Conservation (phyloP, 805 yeast genomes). For the Danielia reshetovae region DNA sequence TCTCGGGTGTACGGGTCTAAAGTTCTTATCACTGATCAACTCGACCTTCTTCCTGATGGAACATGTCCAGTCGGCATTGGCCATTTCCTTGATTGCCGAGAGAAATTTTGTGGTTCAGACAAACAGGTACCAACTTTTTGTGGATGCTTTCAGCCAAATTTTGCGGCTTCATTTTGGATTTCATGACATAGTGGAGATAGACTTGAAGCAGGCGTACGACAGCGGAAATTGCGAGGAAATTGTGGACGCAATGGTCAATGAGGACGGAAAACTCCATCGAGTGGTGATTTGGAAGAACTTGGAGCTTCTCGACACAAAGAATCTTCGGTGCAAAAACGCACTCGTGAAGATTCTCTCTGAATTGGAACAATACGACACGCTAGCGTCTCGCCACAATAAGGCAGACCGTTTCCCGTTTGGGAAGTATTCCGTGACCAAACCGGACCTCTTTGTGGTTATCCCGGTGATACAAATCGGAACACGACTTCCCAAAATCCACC, state of each 20-base stretch:
- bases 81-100: slow-evolving; percentile 11
- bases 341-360: slow-evolving; percentile 10
- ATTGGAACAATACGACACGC: slow-evolving; percentile 11
- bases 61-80: slow-evolving; percentile 12
- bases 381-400: slow-evolving; percentile 3
- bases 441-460: slow-evolving; percentile 8
- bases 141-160: slow-evolving; percentile 1
- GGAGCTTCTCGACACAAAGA: slow-evolving; percentile 6
- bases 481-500: slow-evolving; percentile 9
- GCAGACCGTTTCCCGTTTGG: slow-evolving; percentile 6
- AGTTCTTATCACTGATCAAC: no score
- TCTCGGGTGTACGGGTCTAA: no score
- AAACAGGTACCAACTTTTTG: slow-evolving; percentile 7
- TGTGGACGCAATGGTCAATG: slow-evolving; percentile 9
- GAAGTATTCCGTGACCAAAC: slow-evolving; percentile 5
- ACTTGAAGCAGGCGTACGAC: slow-evolving; percentile 7
- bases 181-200: slow-evolving; percentile 11
- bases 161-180: slow-evolving; percentile 2
- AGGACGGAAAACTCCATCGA: slow-evolving; percentile 6
- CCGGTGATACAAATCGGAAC: slow-evolving; percentile 8
- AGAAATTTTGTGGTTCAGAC: slow-evolving; percentile 9
- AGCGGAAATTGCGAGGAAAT: slow-evolving; percentile 4
- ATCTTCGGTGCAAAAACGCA: slow-evolving; percentile 1
- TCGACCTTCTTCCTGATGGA: no score
- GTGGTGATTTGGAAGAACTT: slow-evolving; percentile 15